These are phyloP conservation scores for Sphaerulina vaccinii DNA, from an alignment of 2,329 filamentous ascomycete genomes.

Conservation along the genomic window DNA sequence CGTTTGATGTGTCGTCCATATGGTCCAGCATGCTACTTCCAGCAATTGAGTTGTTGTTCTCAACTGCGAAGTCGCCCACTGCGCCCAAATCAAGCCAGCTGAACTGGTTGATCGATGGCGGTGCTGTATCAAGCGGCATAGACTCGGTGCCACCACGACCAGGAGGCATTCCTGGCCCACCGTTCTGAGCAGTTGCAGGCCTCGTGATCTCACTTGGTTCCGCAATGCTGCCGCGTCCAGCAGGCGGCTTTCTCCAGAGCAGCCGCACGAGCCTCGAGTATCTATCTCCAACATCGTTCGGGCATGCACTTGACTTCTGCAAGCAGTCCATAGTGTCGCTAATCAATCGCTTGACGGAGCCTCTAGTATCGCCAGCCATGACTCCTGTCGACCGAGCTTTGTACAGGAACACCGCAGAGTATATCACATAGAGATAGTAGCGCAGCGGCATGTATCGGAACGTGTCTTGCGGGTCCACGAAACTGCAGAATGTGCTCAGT, in stretches of 20 bases:
- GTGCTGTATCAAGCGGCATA: slow-evolving; percentile 23
- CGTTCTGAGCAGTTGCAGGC: slow-evolving; percentile 17
- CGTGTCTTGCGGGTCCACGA: slow-evolving; percentile 58
- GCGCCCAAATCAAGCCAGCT: slow-evolving; percentile 63
- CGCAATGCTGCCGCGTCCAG: slow-evolving; percentile 27
- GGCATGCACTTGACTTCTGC: slow-evolving; percentile 57
- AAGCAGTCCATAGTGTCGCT: slow-evolving; percentile 59
- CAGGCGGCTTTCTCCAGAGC: slow-evolving; percentile 53
- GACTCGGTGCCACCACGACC: slow-evolving; percentile 11
- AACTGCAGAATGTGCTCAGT: slow-evolving; percentile 59
- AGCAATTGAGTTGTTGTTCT: slow-evolving; percentile 34
- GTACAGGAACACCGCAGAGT: slow-evolving; percentile 64
- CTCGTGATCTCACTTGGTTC: slow-evolving; percentile 26
- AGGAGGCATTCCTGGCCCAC: slow-evolving; percentile 12
- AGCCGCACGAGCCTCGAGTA: slow-evolving; percentile 62
- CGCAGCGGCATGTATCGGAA: slow-evolving; percentile 64
- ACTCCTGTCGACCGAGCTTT: slow-evolving; percentile 63
- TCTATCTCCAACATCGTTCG: slow-evolving; percentile 60
- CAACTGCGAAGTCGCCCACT: slow-evolving; percentile 55
- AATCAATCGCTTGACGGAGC: slow-evolving; percentile 58
- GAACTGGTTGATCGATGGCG: slow-evolving; percentile 52
- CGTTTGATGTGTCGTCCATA: slow-evolving; percentile 32
- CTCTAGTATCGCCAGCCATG: slow-evolving; percentile 55
- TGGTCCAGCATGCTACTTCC: slow-evolving; percentile 33
- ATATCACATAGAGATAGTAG: slow-evolving; percentile 63